Conservation (phyloP, 1,284 basidiomycete species). For the Flammula alnicola region DNA sequence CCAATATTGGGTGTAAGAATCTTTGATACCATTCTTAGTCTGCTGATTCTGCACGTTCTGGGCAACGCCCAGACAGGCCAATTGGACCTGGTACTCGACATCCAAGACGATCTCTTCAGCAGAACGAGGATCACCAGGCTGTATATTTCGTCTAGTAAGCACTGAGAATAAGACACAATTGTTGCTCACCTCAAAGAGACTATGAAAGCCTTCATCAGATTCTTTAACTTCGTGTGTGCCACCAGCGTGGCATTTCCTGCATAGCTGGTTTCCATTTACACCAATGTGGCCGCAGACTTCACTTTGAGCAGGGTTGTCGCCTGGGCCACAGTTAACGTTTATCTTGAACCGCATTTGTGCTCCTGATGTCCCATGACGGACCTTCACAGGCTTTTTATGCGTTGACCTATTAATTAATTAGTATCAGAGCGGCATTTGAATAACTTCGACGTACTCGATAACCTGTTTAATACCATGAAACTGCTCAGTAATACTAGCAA, state of each 20-base stretch:
- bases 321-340: conserved; percentile 29
- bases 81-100: conserved; percentile 19
- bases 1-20: conserved; percentile 33
- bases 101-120: conserved; percentile 4
- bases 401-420: conserved; percentile 23
- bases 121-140: conserved; percentile 15
- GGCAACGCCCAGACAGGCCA: conserved; percentile 26
- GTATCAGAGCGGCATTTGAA: neutral
- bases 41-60: conserved; percentile 26
- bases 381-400: conserved; percentile 30
- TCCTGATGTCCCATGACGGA: conserved; percentile 23
- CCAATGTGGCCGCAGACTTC: conserved; percentile 37
- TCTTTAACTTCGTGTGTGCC: conserved; percentile 32
- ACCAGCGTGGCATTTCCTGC: conserved; percentile 37
- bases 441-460: conserved; percentile 27
- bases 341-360: conserved; percentile 25
- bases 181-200: conserved; percentile 24
- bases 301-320: conserved; percentile 43
- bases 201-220: conserved; percentile 30
- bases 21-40: conserved; percentile 33
- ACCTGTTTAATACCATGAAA: conserved; percentile 32
- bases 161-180: conserved; percentile 1
- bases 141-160: conserved; percentile 1
- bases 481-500: conserved; percentile 38
- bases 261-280: conserved; percentile 32